Evolutionary conservation across 164 flowering plant genomes (phyloP).

Genomic region (Brasenia schreberi): DNA sequence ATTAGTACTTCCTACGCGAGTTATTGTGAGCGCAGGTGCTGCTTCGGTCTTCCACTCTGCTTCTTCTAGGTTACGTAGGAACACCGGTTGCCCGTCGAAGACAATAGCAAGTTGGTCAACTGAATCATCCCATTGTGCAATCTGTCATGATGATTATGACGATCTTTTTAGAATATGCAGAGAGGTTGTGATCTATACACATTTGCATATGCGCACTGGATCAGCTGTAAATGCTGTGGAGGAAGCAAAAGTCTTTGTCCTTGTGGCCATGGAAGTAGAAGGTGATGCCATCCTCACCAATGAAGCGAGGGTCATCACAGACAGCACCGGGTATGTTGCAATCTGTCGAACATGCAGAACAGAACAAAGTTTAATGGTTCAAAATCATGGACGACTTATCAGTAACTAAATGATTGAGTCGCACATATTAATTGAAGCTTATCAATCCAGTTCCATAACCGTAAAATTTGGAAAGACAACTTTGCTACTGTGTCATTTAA

Average conservation of each 20-base stretch:
- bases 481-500: neutral
- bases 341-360: constrained; percentile 5
- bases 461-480: neutral
- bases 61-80: constrained; percentile 5
- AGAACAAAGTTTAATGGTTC: neutral
- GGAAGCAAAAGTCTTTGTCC: constrained; percentile 19
- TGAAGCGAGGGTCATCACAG: constrained; percentile 21
- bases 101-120: constrained; percentile 10
- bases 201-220: no score
- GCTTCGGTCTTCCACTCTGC: constrained; percentile 4
- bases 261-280: constrained; percentile 26
- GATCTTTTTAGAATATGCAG: no score
- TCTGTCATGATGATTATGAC: neutral
- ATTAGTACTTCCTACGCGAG: constrained; percentile 7
- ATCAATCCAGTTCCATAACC: neutral
- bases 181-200: no score
- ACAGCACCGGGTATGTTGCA: constrained; percentile 18
- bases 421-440: neutral
- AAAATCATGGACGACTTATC: neutral
- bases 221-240: constrained; percentile 5
- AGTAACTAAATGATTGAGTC: neutral
- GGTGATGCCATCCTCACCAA: constrained; percentile 24
- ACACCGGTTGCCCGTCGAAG: constrained; percentile 10
- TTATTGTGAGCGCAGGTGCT: constrained; percentile 3
- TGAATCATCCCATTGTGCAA: constrained; percentile 12